These are phyloP conservation scores for Gelatoporia subvermispora DNA, from an alignment of 768 basidiomycete genomes.

Conservation along the genomic window DNA sequence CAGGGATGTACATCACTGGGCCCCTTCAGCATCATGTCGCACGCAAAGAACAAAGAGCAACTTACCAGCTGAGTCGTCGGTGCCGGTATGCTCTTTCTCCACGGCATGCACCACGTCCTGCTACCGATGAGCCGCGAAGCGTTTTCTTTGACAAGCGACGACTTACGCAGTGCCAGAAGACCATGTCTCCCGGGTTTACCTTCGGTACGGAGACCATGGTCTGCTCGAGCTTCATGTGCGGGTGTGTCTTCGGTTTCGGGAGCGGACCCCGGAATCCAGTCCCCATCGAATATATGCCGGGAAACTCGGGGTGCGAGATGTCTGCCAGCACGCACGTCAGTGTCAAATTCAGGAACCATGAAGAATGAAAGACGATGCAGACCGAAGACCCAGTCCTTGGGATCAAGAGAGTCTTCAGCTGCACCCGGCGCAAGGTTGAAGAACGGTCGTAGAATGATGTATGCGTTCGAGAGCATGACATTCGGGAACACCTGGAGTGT, in stretches of 20 bases:
- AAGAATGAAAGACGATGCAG: neutral
- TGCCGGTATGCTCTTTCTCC: constrained; percentile 47
- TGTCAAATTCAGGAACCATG: neutral
- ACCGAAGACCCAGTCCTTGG: constrained; percentile 22
- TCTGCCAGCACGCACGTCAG: constrained; percentile 14
- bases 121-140: constrained; percentile 1
- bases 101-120: constrained; percentile 45
- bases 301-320: constrained; percentile 26
- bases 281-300: constrained; percentile 25
- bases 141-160: neutral
- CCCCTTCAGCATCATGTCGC: neutral
- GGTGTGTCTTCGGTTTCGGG: constrained; percentile 55
- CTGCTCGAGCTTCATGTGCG: constrained; percentile 56
- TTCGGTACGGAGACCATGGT: constrained; percentile 70
- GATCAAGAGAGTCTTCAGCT: constrained; percentile 24
- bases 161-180: constrained; percentile 69
- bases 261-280: constrained; percentile 33
- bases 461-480: constrained; percentile 61
- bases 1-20: constrained; percentile 74
- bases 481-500: constrained; percentile 67
- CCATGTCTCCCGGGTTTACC: constrained; percentile 72
- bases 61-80: constrained; percentile 51
- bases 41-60: neutral
- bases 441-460: constrained; percentile 73
- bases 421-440: constrained; percentile 45